Evolutionary conservation across 495 filamentous ascomycete genomes (phyloP).

Genomic region (Rhypophila decipiens): DNA sequence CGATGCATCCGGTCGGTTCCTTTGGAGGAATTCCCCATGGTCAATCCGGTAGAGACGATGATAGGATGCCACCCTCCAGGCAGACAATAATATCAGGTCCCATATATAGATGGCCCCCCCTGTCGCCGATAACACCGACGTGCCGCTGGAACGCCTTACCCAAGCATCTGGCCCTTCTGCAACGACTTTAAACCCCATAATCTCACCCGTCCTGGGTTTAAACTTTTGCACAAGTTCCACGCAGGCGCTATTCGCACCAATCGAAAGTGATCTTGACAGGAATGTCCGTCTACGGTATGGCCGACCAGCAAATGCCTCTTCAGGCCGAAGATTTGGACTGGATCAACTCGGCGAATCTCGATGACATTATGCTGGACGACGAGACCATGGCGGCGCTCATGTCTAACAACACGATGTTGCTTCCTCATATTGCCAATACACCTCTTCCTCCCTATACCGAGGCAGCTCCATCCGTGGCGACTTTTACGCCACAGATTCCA

Average conservation of each 20-base stretch:
- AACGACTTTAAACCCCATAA: too few species aligned
- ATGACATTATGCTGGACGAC: background rate
- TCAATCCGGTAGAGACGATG: too few species aligned
- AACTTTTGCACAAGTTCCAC: conserved; percentile 3
- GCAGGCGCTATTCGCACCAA: background rate
- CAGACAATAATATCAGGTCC: too few species aligned
- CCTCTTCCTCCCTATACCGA: background rate
- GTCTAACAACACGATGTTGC: background rate
- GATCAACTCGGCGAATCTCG: background rate
- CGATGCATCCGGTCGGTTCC: too few species aligned
- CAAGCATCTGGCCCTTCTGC: too few species aligned
- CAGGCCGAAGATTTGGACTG: background rate
- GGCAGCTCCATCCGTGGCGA: background rate
- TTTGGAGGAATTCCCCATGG: too few species aligned
- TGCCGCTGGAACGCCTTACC: too few species aligned
- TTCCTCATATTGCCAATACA: background rate
- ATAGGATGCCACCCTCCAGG: too few species aligned
- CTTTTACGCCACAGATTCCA: too few species aligned
- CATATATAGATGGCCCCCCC: too few species aligned
- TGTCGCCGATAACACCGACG: too few species aligned
- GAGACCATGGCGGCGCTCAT: background rate
- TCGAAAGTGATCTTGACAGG: background rate
- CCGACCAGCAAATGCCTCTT: background rate
- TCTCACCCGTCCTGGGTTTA: too few species aligned
- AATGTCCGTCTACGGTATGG: background rate